Percentiles rank a stretch among this genome's conserved stretches.
Evolutionary conservation across 2,329 filamentous ascomycete species (phyloP).

Genomic region (Claviceps capensis): DNA sequence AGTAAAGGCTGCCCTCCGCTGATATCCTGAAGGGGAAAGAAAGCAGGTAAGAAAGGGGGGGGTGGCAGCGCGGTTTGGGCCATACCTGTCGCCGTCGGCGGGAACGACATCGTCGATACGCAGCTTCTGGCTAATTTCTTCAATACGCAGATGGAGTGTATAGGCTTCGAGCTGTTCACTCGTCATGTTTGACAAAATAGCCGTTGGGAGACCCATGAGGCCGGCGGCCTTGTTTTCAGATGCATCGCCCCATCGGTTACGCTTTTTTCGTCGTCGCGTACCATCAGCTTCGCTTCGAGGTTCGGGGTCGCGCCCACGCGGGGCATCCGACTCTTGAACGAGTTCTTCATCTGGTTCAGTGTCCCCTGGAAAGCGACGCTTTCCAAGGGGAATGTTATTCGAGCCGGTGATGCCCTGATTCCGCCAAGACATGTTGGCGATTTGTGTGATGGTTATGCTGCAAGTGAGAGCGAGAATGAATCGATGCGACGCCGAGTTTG

Average conservation of each 20-base stretch:
- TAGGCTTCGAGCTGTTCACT: conserved; percentile 97
- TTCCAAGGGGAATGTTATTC: conserved; percentile 93
- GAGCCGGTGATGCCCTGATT: conserved; percentile 85
- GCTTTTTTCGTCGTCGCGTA: conserved; percentile 85
- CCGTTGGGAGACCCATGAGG: conserved; percentile 91
- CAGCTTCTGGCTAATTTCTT: conserved; percentile 98
- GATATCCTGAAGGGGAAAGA: neutral
- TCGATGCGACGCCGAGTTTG: neutral
- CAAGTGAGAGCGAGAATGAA: neutral
- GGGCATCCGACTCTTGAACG: conserved; percentile 36
- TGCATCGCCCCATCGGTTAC: conserved; percentile 95
- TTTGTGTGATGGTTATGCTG: neutral
- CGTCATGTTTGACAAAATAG: conserved; percentile 96
- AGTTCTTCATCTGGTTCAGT: conserved; percentile 26
- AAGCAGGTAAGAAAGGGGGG: neutral
- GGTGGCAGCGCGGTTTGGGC: conserved; percentile 8
- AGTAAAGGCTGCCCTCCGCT: neutral
- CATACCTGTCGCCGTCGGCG: conserved; percentile 86
- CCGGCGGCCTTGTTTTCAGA: conserved; percentile 97
- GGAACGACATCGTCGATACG: conserved; percentile 98
- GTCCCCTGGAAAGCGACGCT: conserved; percentile 63
- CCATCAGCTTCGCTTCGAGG: conserved; percentile 60
- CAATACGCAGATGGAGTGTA: conserved; percentile 88
- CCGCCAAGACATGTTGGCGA: conserved; percentile 49
- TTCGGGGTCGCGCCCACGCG: conserved; percentile 88